These are phyloP conservation scores for Malus fusca DNA, from an alignment of 306 rosid species.

Conservation along the genomic window DNA sequence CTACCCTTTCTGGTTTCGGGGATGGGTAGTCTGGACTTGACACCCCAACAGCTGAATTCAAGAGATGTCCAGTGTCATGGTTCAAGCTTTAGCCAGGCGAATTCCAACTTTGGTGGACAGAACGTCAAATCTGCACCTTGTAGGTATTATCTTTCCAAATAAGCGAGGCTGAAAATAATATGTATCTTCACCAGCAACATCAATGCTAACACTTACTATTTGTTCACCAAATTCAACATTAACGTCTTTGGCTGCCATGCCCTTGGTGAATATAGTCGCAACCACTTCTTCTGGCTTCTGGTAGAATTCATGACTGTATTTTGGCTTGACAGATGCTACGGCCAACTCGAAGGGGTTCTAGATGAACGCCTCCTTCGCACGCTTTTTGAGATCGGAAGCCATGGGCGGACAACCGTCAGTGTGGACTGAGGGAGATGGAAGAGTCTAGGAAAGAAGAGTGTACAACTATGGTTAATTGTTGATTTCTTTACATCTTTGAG, in stretches of 20 bases:
- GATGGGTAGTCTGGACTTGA: constrained; percentile 69
- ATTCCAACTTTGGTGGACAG: constrained; percentile 77
- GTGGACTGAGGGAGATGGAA: constrained; percentile 7
- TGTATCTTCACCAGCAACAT: constrained; percentile 54
- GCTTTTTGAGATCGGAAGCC: constrained; percentile 77
- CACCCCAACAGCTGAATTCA: constrained; percentile 4
- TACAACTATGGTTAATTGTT: no score
- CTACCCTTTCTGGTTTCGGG: constrained; percentile 49
- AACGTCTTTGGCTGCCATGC: constrained; percentile 46
- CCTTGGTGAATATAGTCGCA: constrained; percentile 71
- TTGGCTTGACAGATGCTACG: neutral
- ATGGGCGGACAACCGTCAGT: neutral
- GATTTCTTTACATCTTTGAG: no score
- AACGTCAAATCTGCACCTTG: constrained; percentile 43
- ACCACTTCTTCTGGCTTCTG: constrained; percentile 74
- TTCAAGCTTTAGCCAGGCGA: constrained; percentile 67
- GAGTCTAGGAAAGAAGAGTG: constrained; percentile 13
- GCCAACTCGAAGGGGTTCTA: no score
- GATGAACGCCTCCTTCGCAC: constrained; percentile 37
- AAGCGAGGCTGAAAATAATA: constrained; percentile 67
- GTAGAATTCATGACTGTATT: constrained; percentile 67
- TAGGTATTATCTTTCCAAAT: constrained; percentile 73
- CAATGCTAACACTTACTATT: constrained; percentile 59
- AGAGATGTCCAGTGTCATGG: constrained; percentile 5
- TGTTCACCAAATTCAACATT: constrained; percentile 72